Conservation (phyloP, 306 rosid genomes). For the Lotus japonicus region DNA sequence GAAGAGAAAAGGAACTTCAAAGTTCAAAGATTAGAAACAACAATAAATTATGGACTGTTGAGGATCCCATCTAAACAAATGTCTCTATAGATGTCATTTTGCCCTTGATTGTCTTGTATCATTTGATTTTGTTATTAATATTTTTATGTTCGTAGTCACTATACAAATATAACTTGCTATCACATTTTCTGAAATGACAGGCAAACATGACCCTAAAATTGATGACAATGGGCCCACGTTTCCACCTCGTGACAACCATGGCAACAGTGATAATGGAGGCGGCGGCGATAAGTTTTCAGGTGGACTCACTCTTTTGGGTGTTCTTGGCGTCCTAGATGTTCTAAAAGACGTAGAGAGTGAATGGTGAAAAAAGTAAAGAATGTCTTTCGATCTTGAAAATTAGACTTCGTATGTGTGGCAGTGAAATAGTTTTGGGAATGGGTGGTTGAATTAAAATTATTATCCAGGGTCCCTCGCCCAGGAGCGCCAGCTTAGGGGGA, state of each 20-base stretch:
- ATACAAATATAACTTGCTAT: not conserved
- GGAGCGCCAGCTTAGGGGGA: too few relatives aligned
- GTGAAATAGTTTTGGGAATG: not conserved
- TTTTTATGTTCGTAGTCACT: not conserved
- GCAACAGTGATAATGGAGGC: constrained; percentile 65
- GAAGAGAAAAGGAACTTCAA: too few relatives aligned
- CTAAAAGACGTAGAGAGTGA: constrained; percentile 75
- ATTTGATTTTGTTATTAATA: not conserved
- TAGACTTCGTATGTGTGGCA: not conserved
- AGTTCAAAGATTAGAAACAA: too few relatives aligned
- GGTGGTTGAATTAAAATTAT: not conserved
- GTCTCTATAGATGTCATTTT: not conserved
- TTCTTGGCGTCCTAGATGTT: constrained; percentile 74
- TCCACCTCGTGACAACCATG: constrained; percentile 65
- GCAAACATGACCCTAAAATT: constrained; percentile 51
- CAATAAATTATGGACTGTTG: too few relatives aligned
- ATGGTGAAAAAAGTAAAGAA: constrained; percentile 33
- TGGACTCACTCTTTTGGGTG: constrained; percentile 66
- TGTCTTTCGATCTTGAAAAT: not conserved
- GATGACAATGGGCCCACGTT: constrained; percentile 65
- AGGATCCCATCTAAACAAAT: not conserved
- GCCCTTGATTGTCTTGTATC: not conserved
- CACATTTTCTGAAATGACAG: constrained; percentile 43
- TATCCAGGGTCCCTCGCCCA: too few relatives aligned
- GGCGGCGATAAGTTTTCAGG: constrained; percentile 76